Evolutionary conservation across 495 filamentous ascomycete species (phyloP).

Genomic region (Xylaria venustula): DNA sequence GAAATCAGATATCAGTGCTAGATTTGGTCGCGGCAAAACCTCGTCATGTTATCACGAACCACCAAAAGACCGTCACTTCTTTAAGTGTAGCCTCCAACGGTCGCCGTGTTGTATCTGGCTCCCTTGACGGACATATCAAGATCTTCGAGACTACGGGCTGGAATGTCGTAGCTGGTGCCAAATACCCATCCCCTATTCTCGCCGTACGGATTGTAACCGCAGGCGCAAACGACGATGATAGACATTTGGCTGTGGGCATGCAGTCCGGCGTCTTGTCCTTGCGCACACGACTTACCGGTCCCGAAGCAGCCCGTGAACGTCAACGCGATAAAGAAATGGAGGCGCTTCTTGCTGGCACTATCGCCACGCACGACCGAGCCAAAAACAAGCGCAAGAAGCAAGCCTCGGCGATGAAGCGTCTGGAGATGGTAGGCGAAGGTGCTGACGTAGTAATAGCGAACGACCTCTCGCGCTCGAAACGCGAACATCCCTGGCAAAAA

Average conservation of each 20-base stretch:
- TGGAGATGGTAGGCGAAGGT: constrained; percentile 81
- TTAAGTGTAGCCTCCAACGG: constrained; percentile 73
- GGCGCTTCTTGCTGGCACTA: constrained; percentile 75
- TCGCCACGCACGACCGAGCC: constrained; percentile 62
- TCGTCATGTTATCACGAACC: constrained; percentile 79
- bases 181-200: constrained; percentile 88
- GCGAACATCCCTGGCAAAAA: constrained; percentile 73
- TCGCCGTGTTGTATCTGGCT: constrained; percentile 78
- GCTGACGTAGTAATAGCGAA: constrained; percentile 83
- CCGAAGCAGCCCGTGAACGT: constrained; percentile 65
- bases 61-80: constrained; percentile 95
- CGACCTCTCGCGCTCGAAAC: constrained; percentile 48
- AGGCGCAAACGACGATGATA: constrained; percentile 66
- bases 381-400: constrained; percentile 67
- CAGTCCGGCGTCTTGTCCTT: constrained; percentile 85
- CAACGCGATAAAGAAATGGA: constrained; percentile 84
- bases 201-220: constrained; percentile 71
- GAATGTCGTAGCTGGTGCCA: constrained; percentile 89
- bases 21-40: constrained; percentile 91
- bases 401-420: constrained; percentile 69
- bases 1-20: constrained; percentile 87
- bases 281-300: constrained; percentile 78
- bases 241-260: constrained; percentile 92
- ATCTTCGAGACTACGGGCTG: constrained; percentile 87
- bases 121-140: constrained; percentile 93